Percentiles rank a stretch among this genome's conserved stretches.
Conservation (phyloP, 176 grass and related monocot species). For the Oryza punctata region DNA sequence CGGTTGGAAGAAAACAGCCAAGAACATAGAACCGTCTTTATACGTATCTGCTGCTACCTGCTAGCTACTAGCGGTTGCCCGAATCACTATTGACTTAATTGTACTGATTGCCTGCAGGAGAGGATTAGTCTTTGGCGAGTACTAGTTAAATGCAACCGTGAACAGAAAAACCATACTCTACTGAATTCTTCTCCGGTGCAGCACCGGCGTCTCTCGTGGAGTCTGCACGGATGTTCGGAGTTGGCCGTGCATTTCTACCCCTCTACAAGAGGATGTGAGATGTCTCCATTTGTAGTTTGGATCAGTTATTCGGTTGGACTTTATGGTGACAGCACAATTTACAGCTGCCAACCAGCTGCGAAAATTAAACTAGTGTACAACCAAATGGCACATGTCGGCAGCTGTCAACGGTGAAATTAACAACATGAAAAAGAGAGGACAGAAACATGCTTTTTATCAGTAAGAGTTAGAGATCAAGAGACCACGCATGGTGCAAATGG, state of each 20-base stretch:
- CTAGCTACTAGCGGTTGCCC: not conserved
- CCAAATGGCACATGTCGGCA: not conserved
- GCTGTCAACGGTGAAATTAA: not conserved
- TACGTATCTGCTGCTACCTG: no score
- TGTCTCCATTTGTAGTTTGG: not conserved
- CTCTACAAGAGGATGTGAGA: not conserved
- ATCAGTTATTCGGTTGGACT: not conserved
- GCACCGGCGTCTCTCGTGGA: no score
- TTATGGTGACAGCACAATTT: not conserved
- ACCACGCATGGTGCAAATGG: no score
- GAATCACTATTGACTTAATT: not conserved
- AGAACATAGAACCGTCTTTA: not conserved
- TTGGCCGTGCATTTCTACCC: no score
- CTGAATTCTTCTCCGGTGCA: no score
- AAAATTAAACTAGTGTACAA: not conserved
- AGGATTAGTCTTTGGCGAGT: not conserved
- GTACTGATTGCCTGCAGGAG: not conserved
- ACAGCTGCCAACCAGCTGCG: not conserved
- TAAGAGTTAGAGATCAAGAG: no score
- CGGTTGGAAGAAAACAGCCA: not conserved
- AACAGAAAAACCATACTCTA: no score
- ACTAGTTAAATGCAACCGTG: not conserved
- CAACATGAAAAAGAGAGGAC: not conserved
- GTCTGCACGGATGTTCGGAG: no score
- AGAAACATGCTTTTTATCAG: not conserved